These are phyloP conservation scores for Eutypa lata DNA, from an alignment of 2,329 filamentous ascomycete species.

Conservation along the genomic window DNA sequence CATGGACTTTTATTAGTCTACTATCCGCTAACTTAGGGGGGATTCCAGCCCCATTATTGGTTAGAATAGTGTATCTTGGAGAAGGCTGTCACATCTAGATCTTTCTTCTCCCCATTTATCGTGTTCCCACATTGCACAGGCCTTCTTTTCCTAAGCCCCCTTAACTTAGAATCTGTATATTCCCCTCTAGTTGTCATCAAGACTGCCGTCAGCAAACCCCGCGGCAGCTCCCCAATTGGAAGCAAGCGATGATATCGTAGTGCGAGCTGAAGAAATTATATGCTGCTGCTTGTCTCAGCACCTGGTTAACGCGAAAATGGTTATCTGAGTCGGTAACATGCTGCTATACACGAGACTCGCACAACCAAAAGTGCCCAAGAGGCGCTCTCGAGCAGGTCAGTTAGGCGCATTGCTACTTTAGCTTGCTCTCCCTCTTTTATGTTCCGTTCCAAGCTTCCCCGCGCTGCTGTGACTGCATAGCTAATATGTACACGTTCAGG, in stretches of 20 bases:
- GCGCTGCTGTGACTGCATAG: slow-evolving; percentile 6
- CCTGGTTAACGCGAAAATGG: slow-evolving; percentile 9
- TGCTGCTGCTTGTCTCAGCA: neutral
- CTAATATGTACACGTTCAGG: slow-evolving; percentile 35
- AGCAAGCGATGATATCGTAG: neutral
- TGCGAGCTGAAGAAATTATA: neutral
- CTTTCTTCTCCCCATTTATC: neutral
- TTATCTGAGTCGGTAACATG: slow-evolving; percentile 37
- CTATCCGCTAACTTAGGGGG: no score
- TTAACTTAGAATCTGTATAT: neutral
- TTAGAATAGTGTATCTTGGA: neutral
- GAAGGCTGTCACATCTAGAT: neutral
- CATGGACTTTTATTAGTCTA: no score
- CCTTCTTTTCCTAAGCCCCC: neutral
- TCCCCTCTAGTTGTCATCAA: neutral
- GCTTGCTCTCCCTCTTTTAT: neutral
- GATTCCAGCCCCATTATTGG: no score
- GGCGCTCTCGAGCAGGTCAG: slow-evolving; percentile 57
- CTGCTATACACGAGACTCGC: slow-evolving; percentile 57
- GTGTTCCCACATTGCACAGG: neutral
- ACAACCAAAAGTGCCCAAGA: slow-evolving; percentile 56
- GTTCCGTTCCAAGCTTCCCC: neutral
- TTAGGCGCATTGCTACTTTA: slow-evolving; percentile 11
- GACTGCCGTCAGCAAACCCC: neutral
- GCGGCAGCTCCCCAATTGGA: neutral